phyloP scores from a whole-genome alignment of 2,329 filamentous ascomycete species.

The Fusarium siculi region DNA sequence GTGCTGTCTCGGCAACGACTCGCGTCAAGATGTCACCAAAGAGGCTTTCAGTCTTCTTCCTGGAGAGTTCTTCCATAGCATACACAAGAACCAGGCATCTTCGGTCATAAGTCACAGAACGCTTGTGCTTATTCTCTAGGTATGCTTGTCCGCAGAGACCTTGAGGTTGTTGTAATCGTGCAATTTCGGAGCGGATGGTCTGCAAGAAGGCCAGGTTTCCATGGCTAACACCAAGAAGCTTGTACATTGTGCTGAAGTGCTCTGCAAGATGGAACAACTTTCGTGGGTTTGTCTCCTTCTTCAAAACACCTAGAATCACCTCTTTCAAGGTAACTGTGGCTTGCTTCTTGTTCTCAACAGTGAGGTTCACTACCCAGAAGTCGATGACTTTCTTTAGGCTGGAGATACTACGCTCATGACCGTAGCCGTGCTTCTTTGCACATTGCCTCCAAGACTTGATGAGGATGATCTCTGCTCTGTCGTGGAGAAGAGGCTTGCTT shows the following conservation, averaged over 20 bases:
- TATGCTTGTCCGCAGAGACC: not conserved
- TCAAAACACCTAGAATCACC: not conserved
- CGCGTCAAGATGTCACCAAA: not conserved
- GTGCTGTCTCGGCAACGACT: not conserved
- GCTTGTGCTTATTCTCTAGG: not conserved
- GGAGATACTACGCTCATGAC: not conserved
- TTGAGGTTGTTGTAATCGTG: not conserved
- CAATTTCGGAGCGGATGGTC: not conserved
- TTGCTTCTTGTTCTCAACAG: not conserved
- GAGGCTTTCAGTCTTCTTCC: not conserved
- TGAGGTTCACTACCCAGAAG: not conserved
- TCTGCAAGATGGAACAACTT: not conserved
- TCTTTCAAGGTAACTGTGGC: not conserved
- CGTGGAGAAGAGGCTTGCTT: not conserved
- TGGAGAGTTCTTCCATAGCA: not conserved
- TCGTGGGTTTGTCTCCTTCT: not conserved
- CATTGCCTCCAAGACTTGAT: not conserved
- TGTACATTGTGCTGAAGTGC: not conserved
- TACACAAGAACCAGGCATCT: not conserved
- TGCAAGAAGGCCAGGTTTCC: not conserved
- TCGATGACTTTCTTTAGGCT: not conserved
- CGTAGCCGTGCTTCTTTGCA: not conserved
- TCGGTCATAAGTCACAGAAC: not conserved
- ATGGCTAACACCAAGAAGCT: not conserved
- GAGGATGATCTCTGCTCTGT: not conserved